Evolutionary conservation across 192 early-diverging fungal genomes (phyloP).

Genomic region (Coemansia asiatica): DNA sequence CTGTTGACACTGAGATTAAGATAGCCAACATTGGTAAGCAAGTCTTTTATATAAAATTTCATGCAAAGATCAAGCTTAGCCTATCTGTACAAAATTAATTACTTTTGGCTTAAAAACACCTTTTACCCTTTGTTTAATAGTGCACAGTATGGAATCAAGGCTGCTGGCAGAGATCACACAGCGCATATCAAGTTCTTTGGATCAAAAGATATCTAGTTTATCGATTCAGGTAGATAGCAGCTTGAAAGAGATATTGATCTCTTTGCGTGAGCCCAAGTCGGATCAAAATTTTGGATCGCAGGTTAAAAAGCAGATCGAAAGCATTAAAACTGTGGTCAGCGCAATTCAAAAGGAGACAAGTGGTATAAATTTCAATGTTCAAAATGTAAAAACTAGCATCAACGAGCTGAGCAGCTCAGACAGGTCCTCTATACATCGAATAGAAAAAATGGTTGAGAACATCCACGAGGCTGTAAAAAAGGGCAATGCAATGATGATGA

Average conservation of each 20-base stretch:
- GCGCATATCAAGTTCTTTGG: neutral
- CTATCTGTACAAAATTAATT: too few relatives aligned
- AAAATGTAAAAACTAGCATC: neutral
- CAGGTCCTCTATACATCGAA: neutral
- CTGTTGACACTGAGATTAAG: conserved; percentile 43
- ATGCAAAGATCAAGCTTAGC: too few relatives aligned
- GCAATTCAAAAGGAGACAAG: neutral
- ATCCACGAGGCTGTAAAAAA: neutral
- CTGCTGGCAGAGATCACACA: conserved; percentile 6
- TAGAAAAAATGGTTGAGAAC: too few relatives aligned
- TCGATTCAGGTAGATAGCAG: conserved; percentile 4
- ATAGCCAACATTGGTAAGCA: conserved; percentile 38
- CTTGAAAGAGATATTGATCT: neutral
- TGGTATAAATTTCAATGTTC: neutral
- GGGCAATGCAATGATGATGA: neutral
- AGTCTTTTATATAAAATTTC: too few relatives aligned
- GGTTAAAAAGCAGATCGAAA: neutral
- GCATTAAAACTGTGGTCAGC: neutral
- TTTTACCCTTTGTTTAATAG: conserved; percentile 2
- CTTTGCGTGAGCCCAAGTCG: neutral
- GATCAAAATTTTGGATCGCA: neutral
- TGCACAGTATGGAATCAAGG: conserved; percentile 15
- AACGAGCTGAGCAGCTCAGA: neutral
- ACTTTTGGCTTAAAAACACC: too few relatives aligned
- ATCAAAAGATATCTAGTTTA: conserved; percentile 5